Percentiles rank a stretch among this genome's conserved stretches.
phyloP scores from a whole-genome alignment of 345 rosid genomes.

The Bruguiera gymnorhiza region DNA sequence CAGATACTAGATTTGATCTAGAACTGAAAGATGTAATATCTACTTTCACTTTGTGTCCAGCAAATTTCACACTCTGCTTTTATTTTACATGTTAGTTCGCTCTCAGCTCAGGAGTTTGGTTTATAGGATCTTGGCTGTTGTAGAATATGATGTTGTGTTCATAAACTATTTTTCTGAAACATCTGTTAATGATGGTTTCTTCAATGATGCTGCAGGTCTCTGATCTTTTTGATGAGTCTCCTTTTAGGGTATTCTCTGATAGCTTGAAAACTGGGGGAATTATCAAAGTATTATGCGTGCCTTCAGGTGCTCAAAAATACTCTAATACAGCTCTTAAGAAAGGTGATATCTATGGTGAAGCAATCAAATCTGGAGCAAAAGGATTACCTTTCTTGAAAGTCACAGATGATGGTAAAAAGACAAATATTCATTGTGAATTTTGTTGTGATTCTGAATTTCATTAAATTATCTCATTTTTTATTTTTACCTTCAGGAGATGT shows the following conservation, averaged over 20 bases:
- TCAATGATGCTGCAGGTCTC: constrained; percentile 64
- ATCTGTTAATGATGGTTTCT: constrained; percentile 3
- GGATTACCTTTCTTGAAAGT: constrained; percentile 94
- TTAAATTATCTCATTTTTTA: constrained; percentile 1
- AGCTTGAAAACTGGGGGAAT: constrained; percentile 66
- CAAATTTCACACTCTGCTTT: too few species aligned
- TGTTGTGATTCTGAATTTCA: constrained; percentile 14
- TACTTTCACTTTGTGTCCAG: constrained; percentile 8
- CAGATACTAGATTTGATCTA: constrained; percentile 87
- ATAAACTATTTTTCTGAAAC: neutral
- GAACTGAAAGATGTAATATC: constrained; percentile 82
- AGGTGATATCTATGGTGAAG: constrained; percentile 81
- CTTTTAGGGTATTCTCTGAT: constrained; percentile 78
- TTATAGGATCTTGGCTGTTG: neutral
- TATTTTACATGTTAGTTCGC: too few species aligned
- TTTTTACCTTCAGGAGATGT: constrained; percentile 34
- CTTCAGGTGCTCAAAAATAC: constrained; percentile 64
- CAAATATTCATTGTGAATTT: neutral
- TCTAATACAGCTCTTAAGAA: constrained; percentile 90
- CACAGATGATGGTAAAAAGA: constrained; percentile 69
- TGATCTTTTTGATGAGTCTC: constrained; percentile 53
- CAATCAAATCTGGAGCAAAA: constrained; percentile 91
- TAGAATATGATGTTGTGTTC: neutral
- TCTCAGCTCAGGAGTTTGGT: neutral
- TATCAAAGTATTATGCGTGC: constrained; percentile 75